Evolutionary conservation across 306 rosid species (phyloP), one percentile per base, ranked within the genome.

Genomic region (Cotoneaster glaucophyllus): DNA sequence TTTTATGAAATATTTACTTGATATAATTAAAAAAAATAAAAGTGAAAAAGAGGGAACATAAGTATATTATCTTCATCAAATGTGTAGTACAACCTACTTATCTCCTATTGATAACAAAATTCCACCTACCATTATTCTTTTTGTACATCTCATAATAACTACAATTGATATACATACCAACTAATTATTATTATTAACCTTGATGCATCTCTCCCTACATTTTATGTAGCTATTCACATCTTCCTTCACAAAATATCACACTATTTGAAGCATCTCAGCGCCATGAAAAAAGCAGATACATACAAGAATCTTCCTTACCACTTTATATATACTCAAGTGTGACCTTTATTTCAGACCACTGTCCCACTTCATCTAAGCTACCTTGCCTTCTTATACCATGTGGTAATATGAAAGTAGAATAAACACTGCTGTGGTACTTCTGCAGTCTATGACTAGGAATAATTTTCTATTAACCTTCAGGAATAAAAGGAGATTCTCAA

Each of bases 341-440:
- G 83, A 77, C 89, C 79, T 83, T 88, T 86, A 82, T 88, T 89
- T 70, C 82, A 74, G 53, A 8, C 73, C 13, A 22, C 67, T 70
- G 50, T 37, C 19, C 57, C 44, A 25, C 24, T 43, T 62, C 65
- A 64, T 62, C 81, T 70, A 44, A 43, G 48, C 52, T 57, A 4
- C 69, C 10, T 34, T 67, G 18, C 67, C 75, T 26, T 13, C 25
- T 54, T 14, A 59, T 59, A 61, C 65, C 65, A 59, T 13, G 18
- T 11, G 28, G 45, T 71, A 34, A 57, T 57, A 57, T 48, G 17
- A 52, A 78, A 28, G 72, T 54, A 52, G 29, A 65, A 9, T 7
- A 31, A 76, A 67, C 66, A 25, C n/a, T 43, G 59, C 34, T 48
- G 45, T 76, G 72, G 64, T 66, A 77, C 62, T 39, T 63, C 41